Conservation (phyloP, 768 basidiomycete genomes). For the Suillus lakei region DNA sequence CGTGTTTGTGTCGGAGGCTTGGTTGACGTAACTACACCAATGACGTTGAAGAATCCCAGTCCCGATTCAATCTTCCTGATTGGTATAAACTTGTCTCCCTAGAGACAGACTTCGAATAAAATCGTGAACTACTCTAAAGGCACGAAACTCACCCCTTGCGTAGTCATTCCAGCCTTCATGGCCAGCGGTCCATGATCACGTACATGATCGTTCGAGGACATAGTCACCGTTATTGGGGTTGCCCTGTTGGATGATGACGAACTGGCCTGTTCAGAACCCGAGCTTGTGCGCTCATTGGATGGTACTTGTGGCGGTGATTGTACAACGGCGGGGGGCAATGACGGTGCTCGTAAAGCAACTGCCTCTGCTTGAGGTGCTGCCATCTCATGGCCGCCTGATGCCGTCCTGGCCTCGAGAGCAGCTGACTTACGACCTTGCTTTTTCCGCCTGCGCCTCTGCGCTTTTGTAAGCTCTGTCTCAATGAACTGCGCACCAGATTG, state of each 20-base stretch:
- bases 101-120: not conserved
- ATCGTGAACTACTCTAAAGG: too few species aligned
- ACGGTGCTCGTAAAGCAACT: not conserved
- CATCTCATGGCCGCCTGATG: not conserved
- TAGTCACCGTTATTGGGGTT: not conserved
- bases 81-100: conserved; percentile 34
- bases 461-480: not conserved
- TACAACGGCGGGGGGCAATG: not conserved
- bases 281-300: not conserved
- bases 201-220: not conserved
- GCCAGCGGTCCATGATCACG: not conserved
- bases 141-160: conserved; percentile 2
- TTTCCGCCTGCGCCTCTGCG: conserved; percentile 1
- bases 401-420: not conserved
- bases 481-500: not conserved
- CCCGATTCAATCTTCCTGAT: conserved; percentile 18
- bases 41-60: conserved; percentile 30
- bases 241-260: not conserved
- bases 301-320: not conserved
- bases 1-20: conserved; percentile 20
- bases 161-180: conserved; percentile 1
- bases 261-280: too few species aligned
- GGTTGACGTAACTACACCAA: conserved; percentile 34
- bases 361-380: not conserved
- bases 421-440: not conserved